Evolutionary conservation across 805 yeast species (phyloP).

Genomic region (Cyberlindnera samutprakarnensis): DNA sequence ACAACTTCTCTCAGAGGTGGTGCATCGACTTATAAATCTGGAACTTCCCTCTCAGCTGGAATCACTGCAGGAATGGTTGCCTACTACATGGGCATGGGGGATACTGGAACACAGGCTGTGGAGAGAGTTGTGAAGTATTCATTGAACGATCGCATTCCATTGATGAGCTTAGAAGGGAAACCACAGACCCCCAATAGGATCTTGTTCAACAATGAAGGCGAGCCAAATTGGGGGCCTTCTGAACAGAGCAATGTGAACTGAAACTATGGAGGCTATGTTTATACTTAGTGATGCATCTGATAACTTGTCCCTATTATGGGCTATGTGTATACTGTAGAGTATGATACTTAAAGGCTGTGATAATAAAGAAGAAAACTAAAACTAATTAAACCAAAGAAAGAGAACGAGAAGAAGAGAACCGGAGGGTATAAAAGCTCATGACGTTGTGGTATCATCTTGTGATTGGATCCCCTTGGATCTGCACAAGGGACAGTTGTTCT

Average conservation of each 20-base stretch:
- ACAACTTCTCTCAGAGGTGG: slow-evolving; percentile 21
- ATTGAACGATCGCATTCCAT: slow-evolving; percentile 40
- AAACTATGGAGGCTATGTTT: too few relatives aligned
- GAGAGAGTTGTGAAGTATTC: slow-evolving; percentile 36
- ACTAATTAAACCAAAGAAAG: too few relatives aligned
- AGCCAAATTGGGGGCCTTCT: slow-evolving; percentile 18
- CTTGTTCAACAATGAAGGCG: slow-evolving; percentile 31
- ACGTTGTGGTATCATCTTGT: too few relatives aligned
- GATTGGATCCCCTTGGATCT: slow-evolving; percentile 34
- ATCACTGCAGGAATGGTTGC: slow-evolving; percentile 39
- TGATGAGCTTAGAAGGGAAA: slow-evolving; percentile 35
- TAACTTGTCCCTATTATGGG: too few relatives aligned
- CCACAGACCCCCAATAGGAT: slow-evolving; percentile 57
- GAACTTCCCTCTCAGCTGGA: slow-evolving; percentile 45
- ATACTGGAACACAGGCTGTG: slow-evolving; percentile 28
- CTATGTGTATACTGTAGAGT: too few relatives aligned
- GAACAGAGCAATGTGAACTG: too few relatives aligned
- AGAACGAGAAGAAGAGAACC: too few relatives aligned
- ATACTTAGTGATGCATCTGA: too few relatives aligned
- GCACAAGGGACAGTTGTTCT: slow-evolving; percentile 54
- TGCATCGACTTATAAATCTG: slow-evolving; percentile 29
- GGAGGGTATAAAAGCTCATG: too few relatives aligned
- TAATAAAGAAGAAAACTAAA: too few relatives aligned
- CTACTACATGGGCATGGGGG: slow-evolving; percentile 35
- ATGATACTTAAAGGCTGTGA: too few relatives aligned